phyloP scores from a whole-genome alignment of 805 yeast genomes.

The baker's yeast (Saccharomyces cerevisiae) region DNA sequence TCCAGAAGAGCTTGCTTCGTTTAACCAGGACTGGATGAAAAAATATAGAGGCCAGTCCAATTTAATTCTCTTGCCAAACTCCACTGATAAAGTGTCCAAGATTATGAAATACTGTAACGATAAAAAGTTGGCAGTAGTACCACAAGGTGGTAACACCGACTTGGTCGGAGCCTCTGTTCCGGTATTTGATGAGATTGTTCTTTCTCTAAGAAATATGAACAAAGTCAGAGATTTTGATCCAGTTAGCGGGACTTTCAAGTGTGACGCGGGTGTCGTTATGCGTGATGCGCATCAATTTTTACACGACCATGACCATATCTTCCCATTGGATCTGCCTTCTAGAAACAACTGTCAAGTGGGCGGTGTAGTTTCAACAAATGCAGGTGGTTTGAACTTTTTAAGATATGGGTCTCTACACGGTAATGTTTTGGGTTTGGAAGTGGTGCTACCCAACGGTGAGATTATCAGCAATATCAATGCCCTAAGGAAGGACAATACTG shows the following conservation, averaged over 20 bases:
- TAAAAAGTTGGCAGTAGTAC: slow-evolving; percentile 66
- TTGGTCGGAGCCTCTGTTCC: slow-evolving; percentile 85
- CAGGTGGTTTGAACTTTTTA: slow-evolving; percentile 78
- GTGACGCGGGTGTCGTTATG: slow-evolving; percentile 77
- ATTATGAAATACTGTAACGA: slow-evolving; percentile 70
- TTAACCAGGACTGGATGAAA: slow-evolving; percentile 81
- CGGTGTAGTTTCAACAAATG: slow-evolving; percentile 84
- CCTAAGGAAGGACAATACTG: slow-evolving; percentile 83
- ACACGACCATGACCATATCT: slow-evolving; percentile 68
- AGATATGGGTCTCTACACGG: slow-evolving; percentile 86
- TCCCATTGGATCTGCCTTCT: slow-evolving; percentile 85
- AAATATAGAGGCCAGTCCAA: slow-evolving; percentile 74
- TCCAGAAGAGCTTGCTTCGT: slow-evolving; percentile 9
- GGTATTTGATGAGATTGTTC: slow-evolving; percentile 72
- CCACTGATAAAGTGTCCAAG: slow-evolving; percentile 61
- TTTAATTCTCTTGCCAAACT: slow-evolving; percentile 67
- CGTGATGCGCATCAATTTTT: slow-evolving; percentile 70
- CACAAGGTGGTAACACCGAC: slow-evolving; percentile 92
- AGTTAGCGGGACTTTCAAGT: slow-evolving; percentile 69
- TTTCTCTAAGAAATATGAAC: slow-evolving; percentile 58
- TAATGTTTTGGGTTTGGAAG: slow-evolving; percentile 75
- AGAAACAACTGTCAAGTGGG: slow-evolving; percentile 89
- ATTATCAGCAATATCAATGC: slow-evolving; percentile 66
- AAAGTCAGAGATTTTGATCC: slow-evolving; percentile 67
- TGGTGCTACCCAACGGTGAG: slow-evolving; percentile 75